A percentile compares a stretch with the other conserved stretches of the same genome.
Evolutionary conservation across 345 rosid species (phyloP).

Genomic region (Melaleuca alternifolia): DNA sequence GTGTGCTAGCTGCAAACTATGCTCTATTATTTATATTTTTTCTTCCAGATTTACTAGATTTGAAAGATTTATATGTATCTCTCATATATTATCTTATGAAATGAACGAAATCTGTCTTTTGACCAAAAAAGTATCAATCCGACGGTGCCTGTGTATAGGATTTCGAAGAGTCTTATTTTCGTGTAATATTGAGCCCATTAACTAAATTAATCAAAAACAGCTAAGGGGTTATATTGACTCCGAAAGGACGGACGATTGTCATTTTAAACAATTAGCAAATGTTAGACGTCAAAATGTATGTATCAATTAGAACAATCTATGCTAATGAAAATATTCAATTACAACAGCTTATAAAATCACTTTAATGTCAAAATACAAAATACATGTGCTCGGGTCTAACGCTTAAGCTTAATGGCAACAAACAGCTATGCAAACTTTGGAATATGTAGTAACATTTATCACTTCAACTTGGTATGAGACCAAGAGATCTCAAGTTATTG

Average conservation of each 20-base stretch:
- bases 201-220: neutral
- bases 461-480: neutral
- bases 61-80: no score
- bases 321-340: neutral
- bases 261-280: neutral
- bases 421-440: neutral
- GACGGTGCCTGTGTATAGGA: neutral
- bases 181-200: neutral
- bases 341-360: neutral
- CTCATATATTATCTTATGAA: no score
- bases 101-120: no score
- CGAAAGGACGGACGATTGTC: neutral
- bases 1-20: no score
- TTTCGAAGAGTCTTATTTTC: neutral
- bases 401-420: neutral
- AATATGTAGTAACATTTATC: neutral
- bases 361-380: neutral
- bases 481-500: neutral
- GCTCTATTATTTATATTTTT: no score
- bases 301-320: neutral
- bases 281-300: neutral
- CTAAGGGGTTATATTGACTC: neutral
- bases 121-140: neutral
- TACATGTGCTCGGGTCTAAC: neutral
- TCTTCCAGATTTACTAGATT: no score